Conservation (phyloP, 495 filamentous ascomycete species). For the Delitschia confertaspora region DNA sequence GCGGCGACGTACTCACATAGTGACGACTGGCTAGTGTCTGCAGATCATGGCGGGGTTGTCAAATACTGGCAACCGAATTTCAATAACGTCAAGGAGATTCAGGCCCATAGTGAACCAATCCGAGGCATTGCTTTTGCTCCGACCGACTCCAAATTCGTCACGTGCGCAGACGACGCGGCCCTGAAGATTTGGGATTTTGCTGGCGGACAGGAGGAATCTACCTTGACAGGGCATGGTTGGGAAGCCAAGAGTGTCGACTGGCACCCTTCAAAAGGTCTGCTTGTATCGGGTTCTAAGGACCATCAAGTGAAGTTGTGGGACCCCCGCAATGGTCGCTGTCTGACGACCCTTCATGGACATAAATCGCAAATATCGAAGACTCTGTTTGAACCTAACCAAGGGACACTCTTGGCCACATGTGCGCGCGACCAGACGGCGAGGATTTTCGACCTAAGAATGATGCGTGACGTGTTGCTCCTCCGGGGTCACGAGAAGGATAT, state of each 20-base stretch:
- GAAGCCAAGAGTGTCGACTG: conserved; percentile 93
- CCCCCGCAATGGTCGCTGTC: conserved; percentile 74
- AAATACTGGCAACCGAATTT: conserved; percentile 99
- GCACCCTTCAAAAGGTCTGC: conserved; percentile 89
- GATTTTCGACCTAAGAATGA: conserved; percentile 92
- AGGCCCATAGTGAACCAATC: conserved; percentile 82
- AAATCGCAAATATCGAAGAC: conserved; percentile 93
- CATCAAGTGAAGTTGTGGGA: conserved; percentile 98
- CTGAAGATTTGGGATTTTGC: conserved; percentile 96
- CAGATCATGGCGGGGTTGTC: conserved; percentile 86
- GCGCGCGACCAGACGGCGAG: conserved; percentile 86
- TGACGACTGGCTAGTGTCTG: conserved; percentile 93
- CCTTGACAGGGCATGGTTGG: conserved; percentile 85
- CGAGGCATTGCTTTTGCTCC: conserved; percentile 89
- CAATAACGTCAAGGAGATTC: conserved; percentile 93
- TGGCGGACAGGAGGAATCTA: conserved; percentile 68
- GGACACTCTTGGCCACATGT: conserved; percentile 78
- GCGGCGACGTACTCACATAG: conserved; percentile 83
- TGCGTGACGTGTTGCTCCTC: conserved; percentile 90
- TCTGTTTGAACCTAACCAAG: conserved; percentile 72
- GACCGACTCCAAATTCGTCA: conserved; percentile 90
- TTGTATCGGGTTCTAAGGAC: conserved; percentile 96
- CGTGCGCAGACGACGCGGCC: conserved; percentile 84
- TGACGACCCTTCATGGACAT: conserved; percentile 93
- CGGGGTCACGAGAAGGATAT: conserved; percentile 93